phyloP scores from a whole-genome alignment of 345 rosid species.

The Kernera saxatilis region DNA sequence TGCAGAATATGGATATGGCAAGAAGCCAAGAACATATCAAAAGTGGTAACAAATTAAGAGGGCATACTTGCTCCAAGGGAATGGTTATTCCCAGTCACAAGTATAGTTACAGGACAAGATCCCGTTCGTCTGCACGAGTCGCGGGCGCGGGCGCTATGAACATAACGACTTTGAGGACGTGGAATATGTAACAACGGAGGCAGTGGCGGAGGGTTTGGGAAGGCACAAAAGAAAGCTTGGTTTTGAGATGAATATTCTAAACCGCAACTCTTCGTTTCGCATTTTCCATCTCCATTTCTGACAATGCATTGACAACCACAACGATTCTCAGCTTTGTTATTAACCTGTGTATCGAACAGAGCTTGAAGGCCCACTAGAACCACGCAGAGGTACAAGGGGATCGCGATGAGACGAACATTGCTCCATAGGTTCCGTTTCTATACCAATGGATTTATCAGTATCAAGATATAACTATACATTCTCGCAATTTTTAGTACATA shows the following conservation, averaged over 20 bases:
- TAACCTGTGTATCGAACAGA: slow-evolving; percentile 35
- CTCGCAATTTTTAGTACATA: no score
- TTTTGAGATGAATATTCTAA: slow-evolving; percentile 37
- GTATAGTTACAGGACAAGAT: slow-evolving; percentile 62
- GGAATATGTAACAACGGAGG: slow-evolving; percentile 84
- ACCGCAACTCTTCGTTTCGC: slow-evolving; percentile 49
- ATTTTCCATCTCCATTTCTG: slow-evolving; percentile 46
- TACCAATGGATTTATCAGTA: no score
- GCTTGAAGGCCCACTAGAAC: slow-evolving; percentile 45
- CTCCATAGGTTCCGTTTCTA: slow-evolving; percentile 69
- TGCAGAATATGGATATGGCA: no score
- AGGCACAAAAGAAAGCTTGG: slow-evolving; percentile 52
- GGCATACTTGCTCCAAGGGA: slow-evolving; percentile 63
- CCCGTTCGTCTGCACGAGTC: slow-evolving; percentile 61
- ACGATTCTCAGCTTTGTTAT: slow-evolving; percentile 12
- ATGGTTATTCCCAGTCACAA: slow-evolving; percentile 61
- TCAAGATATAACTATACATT: no score
- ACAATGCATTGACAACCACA: slow-evolving; percentile 62
- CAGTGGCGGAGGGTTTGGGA: slow-evolving; percentile 56
- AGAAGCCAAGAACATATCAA: no score
- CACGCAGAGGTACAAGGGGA: slow-evolving; percentile 61
- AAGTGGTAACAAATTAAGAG: no score
- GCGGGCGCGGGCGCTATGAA: no score
- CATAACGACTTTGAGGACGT: slow-evolving; percentile 47
- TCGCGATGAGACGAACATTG: slow-evolving; percentile 56